Conservation (phyloP, 805 yeast species). For the Kuraishia piskuri region DNA sequence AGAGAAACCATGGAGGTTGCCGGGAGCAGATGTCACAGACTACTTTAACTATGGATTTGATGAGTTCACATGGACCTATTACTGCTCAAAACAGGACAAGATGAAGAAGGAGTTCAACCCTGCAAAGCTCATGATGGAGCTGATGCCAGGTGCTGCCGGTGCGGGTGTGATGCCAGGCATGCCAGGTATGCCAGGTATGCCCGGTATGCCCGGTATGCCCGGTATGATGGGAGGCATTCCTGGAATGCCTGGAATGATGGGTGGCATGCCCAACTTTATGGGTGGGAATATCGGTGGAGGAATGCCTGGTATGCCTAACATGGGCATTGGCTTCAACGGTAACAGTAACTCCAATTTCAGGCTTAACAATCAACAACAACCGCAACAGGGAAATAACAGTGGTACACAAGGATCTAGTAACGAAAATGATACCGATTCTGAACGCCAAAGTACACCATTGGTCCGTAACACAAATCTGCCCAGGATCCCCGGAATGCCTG, state of each 20-base stretch:
- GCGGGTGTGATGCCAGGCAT: constrained; percentile 11
- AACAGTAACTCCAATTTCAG: constrained; percentile 1
- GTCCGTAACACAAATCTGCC: background rate
- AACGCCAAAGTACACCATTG: background rate
- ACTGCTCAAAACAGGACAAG: constrained; percentile 81
- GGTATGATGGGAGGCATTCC: constrained; percentile 22
- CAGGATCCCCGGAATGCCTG: background rate
- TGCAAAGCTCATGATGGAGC: constrained; percentile 62
- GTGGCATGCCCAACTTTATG: constrained; percentile 10
- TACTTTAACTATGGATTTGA: constrained; percentile 96
- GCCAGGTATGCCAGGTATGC: constrained; percentile 15
- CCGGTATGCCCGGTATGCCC: constrained; percentile 10
- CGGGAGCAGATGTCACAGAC: constrained; percentile 92
- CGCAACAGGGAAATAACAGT: background rate
- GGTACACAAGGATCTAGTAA: background rate
- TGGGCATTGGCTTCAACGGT: constrained; percentile 1
- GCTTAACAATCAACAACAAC: background rate
- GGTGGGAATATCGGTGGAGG: constrained; percentile 1
- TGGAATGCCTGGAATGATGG: constrained; percentile 16
- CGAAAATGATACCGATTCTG: background rate
- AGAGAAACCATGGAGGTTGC: constrained; percentile 97
- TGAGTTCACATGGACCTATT: constrained; percentile 92
- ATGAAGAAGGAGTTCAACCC: constrained; percentile 75
- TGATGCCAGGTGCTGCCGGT: constrained; percentile 20
- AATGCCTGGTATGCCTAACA: background rate